Evolutionary conservation across 495 filamentous ascomycete genomes (phyloP), one percentile per base, ranked within the genome.

Genomic region (Thozetella sp.): DNA sequence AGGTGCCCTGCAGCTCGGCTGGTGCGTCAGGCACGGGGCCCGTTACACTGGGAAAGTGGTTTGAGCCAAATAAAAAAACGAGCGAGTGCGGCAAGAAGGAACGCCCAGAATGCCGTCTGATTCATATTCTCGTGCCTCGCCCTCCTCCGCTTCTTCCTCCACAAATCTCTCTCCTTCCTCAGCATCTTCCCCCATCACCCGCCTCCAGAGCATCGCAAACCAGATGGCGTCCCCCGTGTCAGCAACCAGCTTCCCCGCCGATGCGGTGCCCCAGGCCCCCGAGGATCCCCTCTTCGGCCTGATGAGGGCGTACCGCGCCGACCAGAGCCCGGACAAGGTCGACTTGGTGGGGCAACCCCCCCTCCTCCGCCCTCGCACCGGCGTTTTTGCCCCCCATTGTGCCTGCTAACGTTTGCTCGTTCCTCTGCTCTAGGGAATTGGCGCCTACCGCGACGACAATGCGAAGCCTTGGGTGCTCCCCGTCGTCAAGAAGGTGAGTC

Each of bases 391-490:
- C 9, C 2, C 19, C 51, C 25, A 51, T 26, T 27, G 22, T 48
- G 27, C 22, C 34, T 20, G 37, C 54, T n/a, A 48, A 11, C 53
- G 46, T 54, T 64, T 20, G 60, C 55, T 2, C 37, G 1, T 11
- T 20, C 10, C 3, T 10, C 48, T 61, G n/a, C 3, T 10, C 37
- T 25, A 82, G 79, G 94, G 95, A 57, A 93, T 98, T 80, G 95
- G 95, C 65, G 96, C 96, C 60, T 98, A 99, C 73, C 85, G 95
- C 69, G 96, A 97, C 61, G 80, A 99, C 74, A 88, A 96, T 72
- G 93, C 92, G 53, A 97, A 97, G 78, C 96, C 95, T n/a, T 99
- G 96, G 96, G 85, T 99, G 56, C 79, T 99, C 53, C 93, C 96
- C 1, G 96, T 98, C 13, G 94, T 99, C 54, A 95, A 92, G 76